These are phyloP conservation scores for Streptanthus diversifolius DNA, from an alignment of 345 rosid genomes.

Conservation along the genomic window DNA sequence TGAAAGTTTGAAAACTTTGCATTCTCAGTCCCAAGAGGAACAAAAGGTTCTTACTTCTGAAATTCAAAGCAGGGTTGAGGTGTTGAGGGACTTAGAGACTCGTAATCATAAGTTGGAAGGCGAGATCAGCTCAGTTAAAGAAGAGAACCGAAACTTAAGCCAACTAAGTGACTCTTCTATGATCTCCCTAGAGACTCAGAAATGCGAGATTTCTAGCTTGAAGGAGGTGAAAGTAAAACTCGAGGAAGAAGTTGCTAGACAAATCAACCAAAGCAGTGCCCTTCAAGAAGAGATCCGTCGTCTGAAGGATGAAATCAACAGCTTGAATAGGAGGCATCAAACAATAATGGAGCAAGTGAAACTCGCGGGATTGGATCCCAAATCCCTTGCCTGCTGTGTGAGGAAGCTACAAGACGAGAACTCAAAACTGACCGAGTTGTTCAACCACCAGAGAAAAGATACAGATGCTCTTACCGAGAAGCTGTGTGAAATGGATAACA, in stretches of 20 bases:
- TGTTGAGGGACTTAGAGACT: conserved; percentile 50
- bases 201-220: conserved; percentile 50
- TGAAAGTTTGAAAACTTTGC: conserved; percentile 45
- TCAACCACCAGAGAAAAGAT: conserved; percentile 45
- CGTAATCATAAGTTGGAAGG: conserved; percentile 51
- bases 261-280: conserved; percentile 47
- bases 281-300: conserved; percentile 70
- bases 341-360: conserved; percentile 59
- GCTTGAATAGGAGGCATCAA: conserved; percentile 53
- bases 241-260: conserved; percentile 61
- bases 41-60: conserved; percentile 64
- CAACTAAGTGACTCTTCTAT: conserved; percentile 48
- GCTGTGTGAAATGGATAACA: conserved; percentile 49
- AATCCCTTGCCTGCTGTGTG: conserved; percentile 48
- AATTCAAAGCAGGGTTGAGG: conserved; percentile 54
- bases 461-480: conserved; percentile 46
- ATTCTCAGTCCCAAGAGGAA: conserved; percentile 56
- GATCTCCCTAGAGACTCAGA: conserved; percentile 43
- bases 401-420: conserved; percentile 66
- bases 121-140: conserved; percentile 46
- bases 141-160: conserved; percentile 48
- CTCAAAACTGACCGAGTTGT: conserved; percentile 54
- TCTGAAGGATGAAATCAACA: conserved; percentile 65
- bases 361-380: conserved; percentile 57
- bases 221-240: conserved; percentile 67